Conservation (phyloP, 2,329 filamentous ascomycete species). For the Zymoseptoria tritici region DNA sequence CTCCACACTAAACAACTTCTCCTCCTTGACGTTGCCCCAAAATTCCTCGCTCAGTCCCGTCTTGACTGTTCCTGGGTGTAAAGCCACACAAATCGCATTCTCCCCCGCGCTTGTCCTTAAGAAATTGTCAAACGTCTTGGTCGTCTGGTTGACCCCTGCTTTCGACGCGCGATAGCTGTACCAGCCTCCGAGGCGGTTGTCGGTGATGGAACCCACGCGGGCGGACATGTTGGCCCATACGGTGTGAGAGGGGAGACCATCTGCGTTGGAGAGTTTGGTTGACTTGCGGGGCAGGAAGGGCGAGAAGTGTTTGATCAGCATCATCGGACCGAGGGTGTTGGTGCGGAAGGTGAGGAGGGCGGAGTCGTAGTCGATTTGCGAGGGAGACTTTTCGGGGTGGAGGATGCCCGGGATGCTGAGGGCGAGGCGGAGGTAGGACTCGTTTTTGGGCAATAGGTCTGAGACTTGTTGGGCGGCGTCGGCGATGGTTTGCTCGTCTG, state of each 20-base stretch:
- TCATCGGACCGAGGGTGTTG: conserved; percentile 66
- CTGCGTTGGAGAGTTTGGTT: conserved; percentile 30
- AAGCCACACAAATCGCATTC: conserved; percentile 58
- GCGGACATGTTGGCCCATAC: conserved; percentile 71
- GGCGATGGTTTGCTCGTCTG: conserved; percentile 57
- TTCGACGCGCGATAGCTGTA: conserved; percentile 74
- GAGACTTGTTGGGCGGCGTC: conserved; percentile 42
- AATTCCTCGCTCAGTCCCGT: conserved; percentile 67
- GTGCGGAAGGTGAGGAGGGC: conserved; percentile 64
- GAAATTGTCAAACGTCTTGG: conserved; percentile 64
- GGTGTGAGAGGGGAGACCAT: conserved; percentile 43
- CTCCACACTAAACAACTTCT: conserved; percentile 60
- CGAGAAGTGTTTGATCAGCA: conserved; percentile 70
- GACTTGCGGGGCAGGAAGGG: conserved; percentile 58
- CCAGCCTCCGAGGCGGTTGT: conserved; percentile 72
- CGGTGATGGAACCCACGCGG: conserved; percentile 64
- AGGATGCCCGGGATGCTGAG: conserved; percentile 66
- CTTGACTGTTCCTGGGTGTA: conserved; percentile 76
- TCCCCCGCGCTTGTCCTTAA: conserved; percentile 51
- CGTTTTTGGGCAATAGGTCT: conserved; percentile 29
- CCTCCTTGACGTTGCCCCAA: conserved; percentile 55
- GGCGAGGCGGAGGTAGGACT: conserved; percentile 58
- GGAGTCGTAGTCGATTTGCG: conserved; percentile 53
- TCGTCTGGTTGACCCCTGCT: conserved; percentile 63
- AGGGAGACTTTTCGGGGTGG: conserved; percentile 62